Conservation (phyloP, 495 filamentous ascomycete species). For the Penicillium malachiteum region DNA sequence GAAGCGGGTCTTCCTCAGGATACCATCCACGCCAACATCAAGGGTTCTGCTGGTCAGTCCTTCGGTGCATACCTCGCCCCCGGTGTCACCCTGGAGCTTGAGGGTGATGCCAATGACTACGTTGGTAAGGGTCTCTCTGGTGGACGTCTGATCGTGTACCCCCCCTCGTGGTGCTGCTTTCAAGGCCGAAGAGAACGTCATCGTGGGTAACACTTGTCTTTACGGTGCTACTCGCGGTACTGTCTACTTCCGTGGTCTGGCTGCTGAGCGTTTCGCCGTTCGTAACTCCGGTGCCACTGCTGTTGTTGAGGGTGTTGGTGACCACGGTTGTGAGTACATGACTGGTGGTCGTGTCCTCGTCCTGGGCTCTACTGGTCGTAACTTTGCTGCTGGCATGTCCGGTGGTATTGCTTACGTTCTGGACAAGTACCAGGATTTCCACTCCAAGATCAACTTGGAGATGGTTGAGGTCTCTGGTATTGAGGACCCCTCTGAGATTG, state of each 20-base stretch:
- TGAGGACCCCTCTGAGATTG: conserved; percentile 89
- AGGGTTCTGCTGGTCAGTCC: conserved; percentile 97
- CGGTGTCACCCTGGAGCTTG: conserved; percentile 93
- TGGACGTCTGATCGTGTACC: conserved; percentile 94
- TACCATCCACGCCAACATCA: conserved; percentile 96
- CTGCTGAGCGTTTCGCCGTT: conserved; percentile 96
- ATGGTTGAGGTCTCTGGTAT: conserved; percentile 94
- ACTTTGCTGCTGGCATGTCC: conserved; percentile 99
- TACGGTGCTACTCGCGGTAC: conserved; percentile 94
- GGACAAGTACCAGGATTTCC: conserved; percentile 89
- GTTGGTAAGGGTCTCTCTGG: conserved; percentile 97
- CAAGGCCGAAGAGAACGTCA: conserved; percentile 97
- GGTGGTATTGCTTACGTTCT: conserved; percentile 97
- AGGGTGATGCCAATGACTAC: conserved; percentile 98
- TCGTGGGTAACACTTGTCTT: conserved; percentile 95
- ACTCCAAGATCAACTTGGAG: conserved; percentile 93
- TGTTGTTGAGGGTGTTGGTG: conserved; percentile 95
- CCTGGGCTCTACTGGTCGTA: conserved; percentile 91
- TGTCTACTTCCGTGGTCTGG: conserved; percentile 97
- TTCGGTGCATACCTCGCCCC: conserved; percentile 96
- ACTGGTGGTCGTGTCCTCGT: conserved; percentile 92
- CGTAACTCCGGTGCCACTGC: conserved; percentile 97
- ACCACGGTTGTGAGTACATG: conserved; percentile 99
- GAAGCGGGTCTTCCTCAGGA: conserved; percentile 89
- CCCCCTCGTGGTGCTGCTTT: conserved; percentile 88